phyloP scores from a whole-genome alignment of 495 filamentous ascomycete species.

The Darksidea phi region DNA sequence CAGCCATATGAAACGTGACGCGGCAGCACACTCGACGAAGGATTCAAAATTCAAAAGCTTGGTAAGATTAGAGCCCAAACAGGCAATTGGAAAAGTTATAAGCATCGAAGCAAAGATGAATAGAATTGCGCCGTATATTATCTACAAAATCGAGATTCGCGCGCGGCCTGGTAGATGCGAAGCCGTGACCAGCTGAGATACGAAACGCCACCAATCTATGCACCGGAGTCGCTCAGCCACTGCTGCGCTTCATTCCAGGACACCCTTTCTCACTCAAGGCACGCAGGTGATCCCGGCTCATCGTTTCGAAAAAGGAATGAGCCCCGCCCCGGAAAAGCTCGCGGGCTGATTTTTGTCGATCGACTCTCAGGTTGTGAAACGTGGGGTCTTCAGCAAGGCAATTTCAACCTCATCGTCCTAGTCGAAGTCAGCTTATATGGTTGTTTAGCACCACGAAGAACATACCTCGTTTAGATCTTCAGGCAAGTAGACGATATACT shows the following conservation, averaged over 20 bases:
- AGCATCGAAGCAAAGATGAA: neutral
- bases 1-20: neutral
- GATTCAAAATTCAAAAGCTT: no score
- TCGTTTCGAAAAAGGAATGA: neutral
- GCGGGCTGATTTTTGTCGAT: neutral
- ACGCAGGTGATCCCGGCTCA: conserved; percentile 3
- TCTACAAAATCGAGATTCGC: conserved; percentile 9
- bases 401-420: conserved; percentile 5
- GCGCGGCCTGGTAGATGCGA: no score
- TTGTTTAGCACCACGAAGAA: neutral
- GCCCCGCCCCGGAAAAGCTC: neutral
- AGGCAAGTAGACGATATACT: conserved; percentile 4
- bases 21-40: no score
- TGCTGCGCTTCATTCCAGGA: no score
- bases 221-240: neutral
- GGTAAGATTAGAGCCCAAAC: neutral
- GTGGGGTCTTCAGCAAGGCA: conserved; percentile 5
- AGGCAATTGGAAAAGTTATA: neutral
- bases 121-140: conserved; percentile 2
- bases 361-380: neutral
- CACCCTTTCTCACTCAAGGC: neutral
- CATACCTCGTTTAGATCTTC: conserved; percentile 1
- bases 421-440: neutral
- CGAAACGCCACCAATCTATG: neutral
- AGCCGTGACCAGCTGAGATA: no score